Evolutionary conservation across 2,329 filamentous ascomycete species (phyloP).

Genomic region (Zalaria obscura): DNA sequence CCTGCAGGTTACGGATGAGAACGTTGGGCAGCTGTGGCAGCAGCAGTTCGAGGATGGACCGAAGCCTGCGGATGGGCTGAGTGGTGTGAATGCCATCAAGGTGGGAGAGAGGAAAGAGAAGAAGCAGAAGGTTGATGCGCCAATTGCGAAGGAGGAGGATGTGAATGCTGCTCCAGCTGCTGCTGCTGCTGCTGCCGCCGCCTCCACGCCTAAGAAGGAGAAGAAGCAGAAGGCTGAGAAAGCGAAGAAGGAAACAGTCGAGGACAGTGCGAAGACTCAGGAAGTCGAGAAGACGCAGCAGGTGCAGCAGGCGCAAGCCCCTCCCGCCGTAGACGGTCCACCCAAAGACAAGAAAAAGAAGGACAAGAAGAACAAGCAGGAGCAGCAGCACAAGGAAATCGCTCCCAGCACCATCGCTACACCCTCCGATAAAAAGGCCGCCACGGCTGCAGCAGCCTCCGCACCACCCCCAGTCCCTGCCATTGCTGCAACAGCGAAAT

Average conservation of each 20-base stretch:
- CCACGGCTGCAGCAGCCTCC: conserved; percentile 23
- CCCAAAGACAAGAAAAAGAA: conserved; percentile 7
- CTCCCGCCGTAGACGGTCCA: conserved; percentile 4
- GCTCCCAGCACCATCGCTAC: conserved; percentile 6
- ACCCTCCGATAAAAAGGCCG: conserved; percentile 18
- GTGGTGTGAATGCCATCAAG: conserved; percentile 3
- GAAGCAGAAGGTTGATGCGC: conserved; percentile 10
- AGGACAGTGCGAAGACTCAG: conserved; percentile 1
- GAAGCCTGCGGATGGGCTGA: conserved; percentile 19
- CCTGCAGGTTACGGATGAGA: conserved; percentile 45
- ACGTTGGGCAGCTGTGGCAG: conserved; percentile 67
- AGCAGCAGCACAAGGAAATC: not conserved
- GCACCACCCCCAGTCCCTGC: conserved; percentile 15
- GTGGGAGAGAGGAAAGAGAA: conserved; percentile 15
- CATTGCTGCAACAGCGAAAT: conserved; percentile 35
- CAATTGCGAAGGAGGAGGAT: conserved; percentile 14
- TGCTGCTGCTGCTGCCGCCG: not conserved
- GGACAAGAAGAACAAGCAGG: conserved; percentile 9
- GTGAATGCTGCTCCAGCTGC: conserved; percentile 3
- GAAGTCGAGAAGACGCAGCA: conserved; percentile 1
- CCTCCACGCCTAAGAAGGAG: conserved; percentile 5
- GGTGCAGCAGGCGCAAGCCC: conserved; percentile 3
- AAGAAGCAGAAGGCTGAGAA: conserved; percentile 19
- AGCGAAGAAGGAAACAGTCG: conserved; percentile 12
- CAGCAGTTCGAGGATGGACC: conserved; percentile 49